Evolutionary conservation across 805 yeast genomes (phyloP).

Genomic region (Trichomonascus vanleenenianus): DNA sequence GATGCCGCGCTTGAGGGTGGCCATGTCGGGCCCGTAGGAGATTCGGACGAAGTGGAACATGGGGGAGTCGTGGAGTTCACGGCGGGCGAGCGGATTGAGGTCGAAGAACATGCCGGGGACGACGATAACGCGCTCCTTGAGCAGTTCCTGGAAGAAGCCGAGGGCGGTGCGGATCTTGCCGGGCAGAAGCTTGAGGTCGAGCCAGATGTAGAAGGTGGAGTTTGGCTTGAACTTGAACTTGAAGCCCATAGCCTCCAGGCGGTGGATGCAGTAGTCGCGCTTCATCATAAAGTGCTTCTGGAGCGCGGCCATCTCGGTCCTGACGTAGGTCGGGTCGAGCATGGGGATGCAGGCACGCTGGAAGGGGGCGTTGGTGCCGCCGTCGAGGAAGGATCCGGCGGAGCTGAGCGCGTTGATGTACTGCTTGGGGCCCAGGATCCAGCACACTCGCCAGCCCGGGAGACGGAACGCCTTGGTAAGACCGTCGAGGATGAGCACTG

Average conservation of each 20-base stretch:
- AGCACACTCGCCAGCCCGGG: constrained; percentile 59
- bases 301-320: constrained; percentile 47
- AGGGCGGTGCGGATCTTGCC: constrained; percentile 49
- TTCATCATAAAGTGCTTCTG: constrained; percentile 50
- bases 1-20: constrained; percentile 46
- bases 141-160: constrained; percentile 56
- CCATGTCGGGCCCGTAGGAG: constrained; percentile 53
- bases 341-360: constrained; percentile 52
- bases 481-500: constrained; percentile 53
- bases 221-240: constrained; percentile 43
- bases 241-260: constrained; percentile 49
- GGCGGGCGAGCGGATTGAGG: constrained; percentile 43
- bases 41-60: constrained; percentile 53
- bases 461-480: constrained; percentile 53
- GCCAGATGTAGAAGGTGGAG: constrained; percentile 55
- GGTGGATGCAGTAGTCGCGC: constrained; percentile 45
- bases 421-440: constrained; percentile 57
- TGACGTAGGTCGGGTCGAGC: constrained; percentile 43
- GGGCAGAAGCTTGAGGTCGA: constrained; percentile 47
- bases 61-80: constrained; percentile 45
- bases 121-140: constrained; percentile 50
- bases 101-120: constrained; percentile 60
- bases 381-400: constrained; percentile 54
- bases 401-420: constrained; percentile 47
- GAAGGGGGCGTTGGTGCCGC: constrained; percentile 55